A percentile compares a stretch with the other conserved stretches of the same genome.
Conservation (phyloP, 1,139 yeast genomes). For the Yamadazyma sp. region DNA sequence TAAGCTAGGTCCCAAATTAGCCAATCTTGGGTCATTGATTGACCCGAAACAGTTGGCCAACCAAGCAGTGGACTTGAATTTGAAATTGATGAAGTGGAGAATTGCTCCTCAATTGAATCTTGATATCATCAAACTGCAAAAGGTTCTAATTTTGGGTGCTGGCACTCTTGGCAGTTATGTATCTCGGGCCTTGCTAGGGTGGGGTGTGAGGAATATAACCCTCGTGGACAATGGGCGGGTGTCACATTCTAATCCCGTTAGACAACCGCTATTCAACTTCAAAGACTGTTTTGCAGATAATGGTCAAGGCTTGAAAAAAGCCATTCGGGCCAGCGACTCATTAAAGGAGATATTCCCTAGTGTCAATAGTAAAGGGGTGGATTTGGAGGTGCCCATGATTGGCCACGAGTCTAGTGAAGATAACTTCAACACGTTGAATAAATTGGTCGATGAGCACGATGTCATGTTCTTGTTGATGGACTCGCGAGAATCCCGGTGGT, state of each 20-base stretch:
- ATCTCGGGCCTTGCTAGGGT: conserved; percentile 79
- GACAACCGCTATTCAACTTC: conserved; percentile 84
- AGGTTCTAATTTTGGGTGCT: conserved; percentile 82
- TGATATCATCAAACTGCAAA: conserved; percentile 57
- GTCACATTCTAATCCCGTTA: conserved; percentile 90
- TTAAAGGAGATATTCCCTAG: conserved; percentile 76
- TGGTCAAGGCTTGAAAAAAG: conserved; percentile 66
- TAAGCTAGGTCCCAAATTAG: conserved; percentile 75
- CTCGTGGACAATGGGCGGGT: conserved; percentile 88
- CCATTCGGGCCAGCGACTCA: conserved; percentile 72
- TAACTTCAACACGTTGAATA: conserved; percentile 52
- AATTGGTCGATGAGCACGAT: conserved; percentile 69
- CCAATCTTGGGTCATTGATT: conserved; percentile 77
- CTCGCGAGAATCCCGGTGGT: conserved; percentile 94
- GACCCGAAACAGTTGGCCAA: conserved; percentile 81
- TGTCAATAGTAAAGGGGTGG: conserved; percentile 60
- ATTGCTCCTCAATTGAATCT: conserved; percentile 79
- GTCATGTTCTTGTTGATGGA: conserved; percentile 82
- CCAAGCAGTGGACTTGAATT: conserved; percentile 87
- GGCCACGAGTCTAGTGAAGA: conserved; percentile 63
- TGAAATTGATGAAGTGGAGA: conserved; percentile 96
- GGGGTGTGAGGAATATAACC: conserved; percentile 88
- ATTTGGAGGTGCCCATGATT: conserved; percentile 87
- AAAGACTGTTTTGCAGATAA: conserved; percentile 67
- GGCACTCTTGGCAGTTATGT: conserved; percentile 96